Evolutionary conservation across 768 basidiomycete species (phyloP).

Genomic region (Boletus vinaceobasis): DNA sequence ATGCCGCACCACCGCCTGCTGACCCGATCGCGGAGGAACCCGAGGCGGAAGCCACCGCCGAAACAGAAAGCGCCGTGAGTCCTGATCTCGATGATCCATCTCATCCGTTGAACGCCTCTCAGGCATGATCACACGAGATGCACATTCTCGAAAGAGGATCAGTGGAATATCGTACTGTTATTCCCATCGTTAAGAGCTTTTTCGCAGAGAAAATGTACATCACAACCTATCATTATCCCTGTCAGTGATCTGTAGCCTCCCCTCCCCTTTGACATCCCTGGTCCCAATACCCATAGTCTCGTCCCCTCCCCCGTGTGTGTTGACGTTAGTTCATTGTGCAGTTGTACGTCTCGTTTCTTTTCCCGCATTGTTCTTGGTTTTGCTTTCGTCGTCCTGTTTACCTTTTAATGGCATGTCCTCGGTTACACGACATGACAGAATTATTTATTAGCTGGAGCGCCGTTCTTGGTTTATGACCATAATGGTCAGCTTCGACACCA

Average conservation of each 20-base stretch:
- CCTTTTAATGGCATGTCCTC: slow-evolving; percentile 8
- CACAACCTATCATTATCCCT: slow-evolving; percentile 33
- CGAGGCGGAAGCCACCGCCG: slow-evolving; percentile 42
- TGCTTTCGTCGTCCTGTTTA: slow-evolving; percentile 15
- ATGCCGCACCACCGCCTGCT: slow-evolving; percentile 37
- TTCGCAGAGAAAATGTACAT: slow-evolving; percentile 33
- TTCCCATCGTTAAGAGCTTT: slow-evolving; percentile 14
- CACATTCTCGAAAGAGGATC: slow-evolving; percentile 13
- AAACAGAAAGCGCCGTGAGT: slow-evolving; percentile 33
- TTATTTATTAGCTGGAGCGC: slow-evolving; percentile 14
- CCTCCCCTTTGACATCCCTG: slow-evolving; percentile 1
- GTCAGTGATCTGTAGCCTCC: slow-evolving; percentile 26
- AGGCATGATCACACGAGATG: slow-evolving; percentile 22
- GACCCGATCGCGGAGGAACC: slow-evolving; percentile 57
- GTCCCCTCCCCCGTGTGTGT: slow-evolving; percentile 3
- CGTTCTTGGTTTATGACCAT: slow-evolving; percentile 5
- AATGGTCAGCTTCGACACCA: not conserved
- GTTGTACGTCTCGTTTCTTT: slow-evolving; percentile 15
- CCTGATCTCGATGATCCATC: not conserved
- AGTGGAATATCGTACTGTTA: slow-evolving; percentile 11
- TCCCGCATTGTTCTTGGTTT: slow-evolving; percentile 22
- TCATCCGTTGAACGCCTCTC: not conserved
- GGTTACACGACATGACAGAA: slow-evolving; percentile 6
- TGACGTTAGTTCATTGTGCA: slow-evolving; percentile 17
- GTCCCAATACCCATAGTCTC: slow-evolving; percentile 18